Base-by-base conservation (phyloP, 176 grass and related monocot species). In the Oryza coarctata region DNA sequence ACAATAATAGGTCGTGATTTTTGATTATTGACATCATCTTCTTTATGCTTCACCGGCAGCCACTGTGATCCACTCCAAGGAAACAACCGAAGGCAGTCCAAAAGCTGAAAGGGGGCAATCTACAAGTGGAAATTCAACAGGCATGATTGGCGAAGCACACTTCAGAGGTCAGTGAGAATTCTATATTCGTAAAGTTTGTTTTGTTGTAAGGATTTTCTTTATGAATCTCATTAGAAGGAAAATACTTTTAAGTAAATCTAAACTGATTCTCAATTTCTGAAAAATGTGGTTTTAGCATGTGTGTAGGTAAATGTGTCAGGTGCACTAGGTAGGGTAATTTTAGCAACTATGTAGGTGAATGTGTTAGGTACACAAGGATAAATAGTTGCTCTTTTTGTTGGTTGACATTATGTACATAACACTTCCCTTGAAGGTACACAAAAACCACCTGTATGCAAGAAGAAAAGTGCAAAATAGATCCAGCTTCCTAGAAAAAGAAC, bases 391-490 rank as follows among this genome's bases (percentile, higher is more conserved):
- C n/a, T 40, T 65, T 82, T 35, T 44, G 27, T 77, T 64, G 82
- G 18, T 36, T 75, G 43, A 44, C 44, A 47, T 17, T 13, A 45
- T 68, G 55, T 65, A 60, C 77, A 38, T 79, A 3, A 68, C 36
- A 61, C 12, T 74, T 23, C 18, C 49, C 23, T 40, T 75, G 69
- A 68, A 88, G 70, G 38, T 69, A 75, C 62, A 50, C 8, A 14
- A 35, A 84, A 74, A 27, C 74, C 68, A 60, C 34, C 68, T 74
- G 22, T 84, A 25, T 18, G 65, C 10, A 67, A 74, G 87, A 74
- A 75, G 47, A 50, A 6, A 83, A 29, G 74, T 68, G 30, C 60
- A 79, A 52, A 52, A 73, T 45, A 68, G 45, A 80, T 45, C 39
- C 32, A 80, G 50, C 45, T 76, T 14, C 27, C 58, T 71, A 66